These are phyloP conservation scores for Leucosporidium scottii DNA, from an alignment of 768 basidiomycete species.

Conservation along the genomic window DNA sequence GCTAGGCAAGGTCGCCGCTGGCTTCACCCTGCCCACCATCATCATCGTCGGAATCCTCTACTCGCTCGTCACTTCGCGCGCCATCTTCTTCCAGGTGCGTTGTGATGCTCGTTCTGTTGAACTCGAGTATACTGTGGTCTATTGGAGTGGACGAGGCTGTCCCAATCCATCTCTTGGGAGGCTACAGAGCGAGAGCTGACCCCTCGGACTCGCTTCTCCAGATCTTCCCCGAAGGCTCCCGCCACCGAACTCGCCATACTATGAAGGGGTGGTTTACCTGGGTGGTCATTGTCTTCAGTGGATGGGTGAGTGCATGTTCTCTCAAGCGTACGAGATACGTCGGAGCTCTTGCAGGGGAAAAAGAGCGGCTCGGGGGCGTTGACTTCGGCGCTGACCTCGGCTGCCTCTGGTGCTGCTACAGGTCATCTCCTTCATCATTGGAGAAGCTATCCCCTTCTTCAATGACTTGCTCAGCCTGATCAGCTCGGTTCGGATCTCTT, in stretches of 20 bases:
- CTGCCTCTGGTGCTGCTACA: no score
- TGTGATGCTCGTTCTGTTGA: no score
- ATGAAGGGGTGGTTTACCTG: slow-evolving; percentile 34
- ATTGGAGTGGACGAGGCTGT: no score
- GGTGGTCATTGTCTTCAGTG: slow-evolving; percentile 29
- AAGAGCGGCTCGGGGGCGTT: no score
- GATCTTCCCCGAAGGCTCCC: slow-evolving; percentile 32
- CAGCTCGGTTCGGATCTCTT: slow-evolving; percentile 19
- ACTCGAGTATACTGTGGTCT: no score
- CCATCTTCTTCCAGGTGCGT: slow-evolving; percentile 25
- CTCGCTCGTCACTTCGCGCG: slow-evolving; percentile 32
- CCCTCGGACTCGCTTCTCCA: slow-evolving; percentile 19
- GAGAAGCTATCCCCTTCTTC: slow-evolving; percentile 31
- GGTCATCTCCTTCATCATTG: slow-evolving; percentile 20
- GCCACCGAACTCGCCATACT: slow-evolving; percentile 33
- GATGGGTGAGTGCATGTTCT: slow-evolving; percentile 25
- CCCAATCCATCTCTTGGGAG: background rate
- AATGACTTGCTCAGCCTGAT: slow-evolving; percentile 22
- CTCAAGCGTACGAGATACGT: no score
- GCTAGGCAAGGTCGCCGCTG: slow-evolving; percentile 31
- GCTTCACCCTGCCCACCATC: slow-evolving; percentile 34
- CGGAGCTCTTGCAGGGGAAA: no score
- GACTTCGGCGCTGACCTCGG: no score
- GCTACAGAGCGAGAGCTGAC: no score
- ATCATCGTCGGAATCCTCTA: slow-evolving; percentile 17